Evolutionary conservation across 768 basidiomycete genomes (phyloP), one percentile per base, ranked within the genome.

Genomic region (Infundibulicybe gibba): DNA sequence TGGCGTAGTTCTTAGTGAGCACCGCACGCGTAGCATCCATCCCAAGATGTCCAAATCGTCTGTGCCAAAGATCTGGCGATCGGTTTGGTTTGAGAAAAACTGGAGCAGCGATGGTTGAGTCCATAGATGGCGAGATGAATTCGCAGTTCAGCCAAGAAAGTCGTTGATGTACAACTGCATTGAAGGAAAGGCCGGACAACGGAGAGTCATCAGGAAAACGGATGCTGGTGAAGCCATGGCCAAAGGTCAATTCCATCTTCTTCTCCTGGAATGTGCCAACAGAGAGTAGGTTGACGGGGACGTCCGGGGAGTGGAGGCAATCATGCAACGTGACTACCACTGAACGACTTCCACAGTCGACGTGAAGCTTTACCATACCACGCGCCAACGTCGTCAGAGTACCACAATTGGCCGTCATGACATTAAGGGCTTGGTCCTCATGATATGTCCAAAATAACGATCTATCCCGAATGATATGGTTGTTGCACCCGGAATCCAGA

Each of bases 31-130:
- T 60, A 0, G 58, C 48, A 15, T 58, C 54, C 0, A 32, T n/a
- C 4, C 57, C 54, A 21, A 55, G 43, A 30, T 66, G 63, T 6
- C 62, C 61, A 32, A 62, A 49, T 2, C 52, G 48, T 14, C 53
- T 37, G 45, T 64, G 65, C 61, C 59, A 64, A 0, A 61, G 49
- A 2, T 44, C 49, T 0, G 52, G 47, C 14, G 52, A 32, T 3
- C 40, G 32, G 4, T 35, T n/a, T 2, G 47, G 20, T 12, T 17
- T 30, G 12, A 42, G 44, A n/a, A 55, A 55, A 10, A 19, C 17
- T 3, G 35, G 35, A 3, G 17, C 6, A 14, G 35, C 14, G 10
- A 38, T n/a, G 8, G 25, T 8, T 10, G 10, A 3, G 10, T 3
- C 6, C 14, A 10, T 19, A n/a, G 43, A n/a, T 6, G 40, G 34